Evolutionary conservation across 495 filamentous ascomycete genomes (phyloP).

Genomic region (Wilcoxina mikolae): DNA sequence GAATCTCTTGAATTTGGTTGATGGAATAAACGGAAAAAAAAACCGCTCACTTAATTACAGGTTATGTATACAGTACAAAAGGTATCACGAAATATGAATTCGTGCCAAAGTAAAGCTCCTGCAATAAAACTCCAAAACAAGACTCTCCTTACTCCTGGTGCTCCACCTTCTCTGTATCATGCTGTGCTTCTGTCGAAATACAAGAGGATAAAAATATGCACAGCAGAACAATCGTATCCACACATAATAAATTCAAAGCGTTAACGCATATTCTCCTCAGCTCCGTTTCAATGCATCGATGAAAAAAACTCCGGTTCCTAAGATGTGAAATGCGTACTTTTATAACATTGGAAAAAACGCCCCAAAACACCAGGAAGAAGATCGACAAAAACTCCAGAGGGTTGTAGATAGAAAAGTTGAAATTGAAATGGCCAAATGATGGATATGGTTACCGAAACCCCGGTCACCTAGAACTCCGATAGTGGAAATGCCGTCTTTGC

Average conservation of each 20-base stretch:
- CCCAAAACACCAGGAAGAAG: not conserved
- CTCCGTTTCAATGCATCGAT: not conserved
- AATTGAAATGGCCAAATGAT: not conserved
- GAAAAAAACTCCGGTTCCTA: not conserved
- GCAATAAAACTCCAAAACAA: not conserved
- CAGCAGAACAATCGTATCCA: not conserved
- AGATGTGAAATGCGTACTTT: not conserved
- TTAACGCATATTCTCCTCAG: not conserved
- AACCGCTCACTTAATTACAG: not conserved
- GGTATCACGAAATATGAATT: not conserved
- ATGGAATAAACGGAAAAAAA: not conserved
- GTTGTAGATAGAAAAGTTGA: not conserved
- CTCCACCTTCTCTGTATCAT: not conserved
- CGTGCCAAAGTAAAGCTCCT: not conserved
- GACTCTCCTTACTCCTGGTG: not conserved
- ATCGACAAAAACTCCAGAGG: not conserved
- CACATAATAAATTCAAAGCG: not conserved
- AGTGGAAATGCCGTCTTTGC: not conserved
- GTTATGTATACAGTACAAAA: not conserved
- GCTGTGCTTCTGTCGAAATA: too few relatives aligned
- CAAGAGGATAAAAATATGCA: too few relatives aligned
- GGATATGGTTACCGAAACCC: not conserved
- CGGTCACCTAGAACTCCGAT: not conserved
- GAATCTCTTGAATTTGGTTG: too few relatives aligned
- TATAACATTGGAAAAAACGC: not conserved